Evolutionary conservation across 1,284 basidiomycete genomes (phyloP).

Genomic region (Trichosporon asahii): DNA sequence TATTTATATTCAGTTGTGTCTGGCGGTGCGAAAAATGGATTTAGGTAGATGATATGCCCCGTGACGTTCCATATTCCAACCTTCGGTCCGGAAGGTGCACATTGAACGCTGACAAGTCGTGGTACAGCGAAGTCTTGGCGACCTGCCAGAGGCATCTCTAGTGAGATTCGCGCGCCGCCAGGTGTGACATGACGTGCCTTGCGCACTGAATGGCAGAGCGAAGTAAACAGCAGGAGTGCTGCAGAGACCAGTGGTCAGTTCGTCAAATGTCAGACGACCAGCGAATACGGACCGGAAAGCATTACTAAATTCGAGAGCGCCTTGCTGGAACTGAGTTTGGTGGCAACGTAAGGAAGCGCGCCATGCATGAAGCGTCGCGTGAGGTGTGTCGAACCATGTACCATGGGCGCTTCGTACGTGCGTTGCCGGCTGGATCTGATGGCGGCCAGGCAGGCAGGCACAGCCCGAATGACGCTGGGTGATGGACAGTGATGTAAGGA

Average conservation of each 20-base stretch:
- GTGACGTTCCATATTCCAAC: slow-evolving; percentile 14
- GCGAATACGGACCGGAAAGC: too few relatives aligned
- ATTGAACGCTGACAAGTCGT: neutral
- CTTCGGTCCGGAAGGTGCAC: neutral
- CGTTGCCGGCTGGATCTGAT: neutral
- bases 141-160: neutral
- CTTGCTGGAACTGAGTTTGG: neutral
- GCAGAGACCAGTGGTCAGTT: neutral
- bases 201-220: neutral
- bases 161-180: neutral
- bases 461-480: neutral
- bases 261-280: neutral
- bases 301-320: neutral
- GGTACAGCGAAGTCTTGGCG: neutral
- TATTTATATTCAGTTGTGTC: slow-evolving; percentile 20
- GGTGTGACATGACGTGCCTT: neutral
- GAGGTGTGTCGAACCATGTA: neutral
- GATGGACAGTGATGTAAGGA: neutral
- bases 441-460: neutral
- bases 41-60: slow-evolving; percentile 22
- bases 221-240: neutral
- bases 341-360: neutral
- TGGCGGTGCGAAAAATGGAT: slow-evolving; percentile 10
- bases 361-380: neutral
- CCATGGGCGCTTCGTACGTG: neutral